Percentiles rank a stretch among this genome's conserved stretches.
Conservation (phyloP, 228 moss, liverwort and hornwort genomes). For the Sphagnum fallax region DNA sequence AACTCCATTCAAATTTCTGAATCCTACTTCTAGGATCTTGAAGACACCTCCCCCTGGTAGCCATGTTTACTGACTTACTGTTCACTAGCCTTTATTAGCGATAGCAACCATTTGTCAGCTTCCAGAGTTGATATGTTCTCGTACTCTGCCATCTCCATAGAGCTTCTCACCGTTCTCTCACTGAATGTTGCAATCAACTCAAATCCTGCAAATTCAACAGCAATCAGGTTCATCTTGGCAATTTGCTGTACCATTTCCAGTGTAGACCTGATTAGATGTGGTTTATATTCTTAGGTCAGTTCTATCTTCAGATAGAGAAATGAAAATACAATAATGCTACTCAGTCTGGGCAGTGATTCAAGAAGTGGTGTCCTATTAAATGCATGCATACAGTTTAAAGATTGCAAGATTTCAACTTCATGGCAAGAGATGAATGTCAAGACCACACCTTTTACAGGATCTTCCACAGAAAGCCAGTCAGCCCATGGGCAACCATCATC, state of each 20-base stretch:
- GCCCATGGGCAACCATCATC: slow-evolving; percentile 93
- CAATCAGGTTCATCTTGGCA: not conserved
- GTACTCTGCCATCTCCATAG: slow-evolving; percentile 62
- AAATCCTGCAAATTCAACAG: slow-evolving; percentile 50
- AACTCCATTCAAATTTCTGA: too few species aligned
- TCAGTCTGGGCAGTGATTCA: too few species aligned
- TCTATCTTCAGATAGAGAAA: too few species aligned
- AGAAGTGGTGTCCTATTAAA: too few species aligned
- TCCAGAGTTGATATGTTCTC: slow-evolving; percentile 58
- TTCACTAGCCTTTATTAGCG: slow-evolving; percentile 55
- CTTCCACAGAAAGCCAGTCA: slow-evolving; percentile 94
- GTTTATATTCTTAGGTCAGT: too few species aligned
- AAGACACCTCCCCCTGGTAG: too few species aligned
- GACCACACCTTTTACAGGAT: slow-evolving; percentile 77
- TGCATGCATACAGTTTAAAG: too few species aligned
- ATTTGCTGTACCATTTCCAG: not conserved
- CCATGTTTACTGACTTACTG: slow-evolving; percentile 37
- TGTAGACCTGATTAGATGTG: too few species aligned
- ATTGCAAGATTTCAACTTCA: too few species aligned
- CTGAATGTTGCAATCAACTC: slow-evolving; percentile 69
- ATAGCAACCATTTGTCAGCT: slow-evolving; percentile 85
- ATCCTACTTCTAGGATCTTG: too few species aligned
- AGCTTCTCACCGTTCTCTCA: slow-evolving; percentile 45
- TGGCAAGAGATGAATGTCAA: too few species aligned
- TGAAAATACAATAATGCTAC: too few species aligned